Conservation (phyloP, 176 grass and related monocot genomes). For the Poa pratensis region DNA sequence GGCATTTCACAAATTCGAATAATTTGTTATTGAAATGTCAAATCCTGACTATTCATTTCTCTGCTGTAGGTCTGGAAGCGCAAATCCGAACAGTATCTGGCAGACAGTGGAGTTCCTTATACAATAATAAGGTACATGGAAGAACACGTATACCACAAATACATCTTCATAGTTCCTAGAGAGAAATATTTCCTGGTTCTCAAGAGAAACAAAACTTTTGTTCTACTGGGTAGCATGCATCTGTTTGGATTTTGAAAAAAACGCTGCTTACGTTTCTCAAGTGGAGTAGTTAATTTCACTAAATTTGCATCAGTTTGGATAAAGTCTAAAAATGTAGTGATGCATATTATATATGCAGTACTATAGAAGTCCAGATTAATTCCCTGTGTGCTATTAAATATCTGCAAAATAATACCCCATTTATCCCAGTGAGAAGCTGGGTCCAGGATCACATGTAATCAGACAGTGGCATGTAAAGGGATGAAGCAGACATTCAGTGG, state of each 20-base stretch:
- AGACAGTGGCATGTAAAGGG: neutral
- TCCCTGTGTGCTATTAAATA: too few relatives aligned
- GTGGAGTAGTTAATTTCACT: neutral
- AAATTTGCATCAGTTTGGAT: neutral
- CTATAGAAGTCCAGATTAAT: neutral
- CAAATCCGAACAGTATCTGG: slow-evolving; percentile 86
- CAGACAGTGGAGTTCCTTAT: slow-evolving; percentile 75
- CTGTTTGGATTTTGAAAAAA: neutral
- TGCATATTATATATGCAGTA: neutral
- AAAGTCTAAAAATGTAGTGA: neutral
- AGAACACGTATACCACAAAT: neutral
- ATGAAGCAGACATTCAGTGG: neutral
- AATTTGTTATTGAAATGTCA: neutral
- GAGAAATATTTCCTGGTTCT: neutral
- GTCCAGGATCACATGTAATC: neutral
- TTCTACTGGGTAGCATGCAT: neutral
- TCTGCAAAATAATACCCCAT: too few relatives aligned
- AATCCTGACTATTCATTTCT: neutral
- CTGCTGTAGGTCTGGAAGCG: slow-evolving; percentile 81
- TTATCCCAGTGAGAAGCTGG: neutral
- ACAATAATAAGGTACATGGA: slow-evolving; percentile 72
- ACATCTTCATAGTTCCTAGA: neutral
- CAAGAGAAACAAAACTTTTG: neutral
- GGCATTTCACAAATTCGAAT: neutral
- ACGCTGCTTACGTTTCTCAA: neutral